phyloP scores from a whole-genome alignment of 2,329 filamentous ascomycete genomes.

The Aureobasidium melanogenum region DNA sequence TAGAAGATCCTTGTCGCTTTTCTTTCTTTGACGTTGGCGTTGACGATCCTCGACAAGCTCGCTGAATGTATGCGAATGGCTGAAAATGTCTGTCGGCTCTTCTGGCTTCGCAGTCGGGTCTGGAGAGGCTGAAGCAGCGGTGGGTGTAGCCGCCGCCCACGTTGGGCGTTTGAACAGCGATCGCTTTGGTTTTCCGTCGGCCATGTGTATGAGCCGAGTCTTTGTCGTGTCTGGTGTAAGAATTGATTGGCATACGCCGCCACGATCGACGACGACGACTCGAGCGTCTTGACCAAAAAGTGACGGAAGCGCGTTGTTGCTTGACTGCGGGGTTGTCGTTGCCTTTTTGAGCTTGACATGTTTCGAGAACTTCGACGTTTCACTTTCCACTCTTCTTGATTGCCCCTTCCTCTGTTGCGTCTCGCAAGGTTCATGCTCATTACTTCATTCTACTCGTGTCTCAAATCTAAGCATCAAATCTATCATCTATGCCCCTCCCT shows the following conservation, averaged over 20 bases:
- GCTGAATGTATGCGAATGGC: constrained; percentile 31
- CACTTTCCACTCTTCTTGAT: neutral
- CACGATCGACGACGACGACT: neutral
- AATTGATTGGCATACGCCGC: neutral
- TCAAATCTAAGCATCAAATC: neutral
- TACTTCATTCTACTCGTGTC: neutral
- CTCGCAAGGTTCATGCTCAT: neutral
- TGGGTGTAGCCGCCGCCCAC: neutral
- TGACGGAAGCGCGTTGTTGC: neutral
- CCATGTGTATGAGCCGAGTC: neutral
- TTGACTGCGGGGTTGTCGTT: neutral
- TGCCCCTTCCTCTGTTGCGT: neutral
- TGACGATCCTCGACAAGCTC: constrained; percentile 32
- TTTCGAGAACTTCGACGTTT: neutral
- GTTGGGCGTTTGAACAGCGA: constrained; percentile 14
- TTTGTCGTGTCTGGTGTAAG: neutral
- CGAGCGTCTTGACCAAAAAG: neutral
- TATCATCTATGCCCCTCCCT: neutral
- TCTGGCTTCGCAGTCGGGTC: constrained; percentile 13
- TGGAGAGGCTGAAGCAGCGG: neutral
- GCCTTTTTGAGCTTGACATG: neutral
- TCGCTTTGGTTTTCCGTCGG: constrained; percentile 9
- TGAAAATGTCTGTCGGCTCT: constrained; percentile 31
- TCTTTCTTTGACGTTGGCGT: constrained; percentile 22
- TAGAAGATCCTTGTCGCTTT: constrained; percentile 17